Conservation (phyloP, 768 basidiomycete genomes). For the Boletellus emodensis region DNA sequence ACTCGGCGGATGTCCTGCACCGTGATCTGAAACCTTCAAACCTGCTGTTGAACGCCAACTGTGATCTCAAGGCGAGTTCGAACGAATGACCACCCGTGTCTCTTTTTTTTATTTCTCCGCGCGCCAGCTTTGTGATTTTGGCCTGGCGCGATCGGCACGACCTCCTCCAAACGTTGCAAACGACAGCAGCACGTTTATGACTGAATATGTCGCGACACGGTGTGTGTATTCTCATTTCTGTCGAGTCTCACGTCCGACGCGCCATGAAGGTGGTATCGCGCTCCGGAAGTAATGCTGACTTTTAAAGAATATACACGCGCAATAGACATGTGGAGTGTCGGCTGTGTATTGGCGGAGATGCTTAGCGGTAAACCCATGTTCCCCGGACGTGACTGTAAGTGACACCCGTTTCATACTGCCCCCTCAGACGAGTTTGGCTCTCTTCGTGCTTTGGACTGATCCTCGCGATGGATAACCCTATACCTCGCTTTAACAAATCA, state of each 20-base stretch:
- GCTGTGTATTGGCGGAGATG: constrained; percentile 90
- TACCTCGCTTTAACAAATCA: neutral
- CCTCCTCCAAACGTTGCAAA: constrained; percentile 70
- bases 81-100: neutral
- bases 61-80: constrained; percentile 81
- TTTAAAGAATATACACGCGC: constrained; percentile 93
- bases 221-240: constrained; percentile 27
- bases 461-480: too few relatives aligned
- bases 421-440: neutral
- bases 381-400: constrained; percentile 85
- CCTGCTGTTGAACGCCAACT: constrained; percentile 91
- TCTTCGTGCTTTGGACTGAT: neutral
- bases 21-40: constrained; percentile 97
- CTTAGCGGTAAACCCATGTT: constrained; percentile 88
- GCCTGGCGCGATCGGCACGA: constrained; percentile 75
- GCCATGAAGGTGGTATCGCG: constrained; percentile 81
- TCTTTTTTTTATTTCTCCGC: neutral
- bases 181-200: constrained; percentile 79
- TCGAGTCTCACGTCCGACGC: neutral
- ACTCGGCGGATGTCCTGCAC: constrained; percentile 92
- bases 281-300: constrained; percentile 97
- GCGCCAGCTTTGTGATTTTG: constrained; percentile 76
- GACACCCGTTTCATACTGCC: neutral
- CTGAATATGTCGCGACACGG: constrained; percentile 95
- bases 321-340: constrained; percentile 85